phyloP scores from a whole-genome alignment of 495 filamentous ascomycete species.

The Trichocladium antarcticum region DNA sequence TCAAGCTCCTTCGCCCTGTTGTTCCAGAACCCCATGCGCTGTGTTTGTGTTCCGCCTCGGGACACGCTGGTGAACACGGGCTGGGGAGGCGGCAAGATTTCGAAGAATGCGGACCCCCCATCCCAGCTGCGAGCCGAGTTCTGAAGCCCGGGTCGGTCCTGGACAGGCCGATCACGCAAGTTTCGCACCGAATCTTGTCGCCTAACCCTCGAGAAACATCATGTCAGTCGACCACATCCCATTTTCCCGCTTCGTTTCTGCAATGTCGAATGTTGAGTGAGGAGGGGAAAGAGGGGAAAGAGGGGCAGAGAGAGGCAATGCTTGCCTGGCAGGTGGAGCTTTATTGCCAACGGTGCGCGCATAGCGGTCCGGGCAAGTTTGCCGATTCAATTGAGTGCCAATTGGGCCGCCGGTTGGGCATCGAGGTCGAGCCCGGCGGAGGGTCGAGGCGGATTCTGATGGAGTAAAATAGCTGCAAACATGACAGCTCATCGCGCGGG shows the following conservation, averaged over 20 bases:
- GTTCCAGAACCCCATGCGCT: no score
- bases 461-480: not conserved
- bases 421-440: conserved; percentile 4
- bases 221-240: not conserved
- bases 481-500: not conserved
- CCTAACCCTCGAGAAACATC: not conserved
- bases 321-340: conserved; percentile 2
- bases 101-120: no score
- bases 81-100: no score
- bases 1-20: no score
- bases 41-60: no score
- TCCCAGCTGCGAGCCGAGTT: no score
- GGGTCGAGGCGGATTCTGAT: not conserved
- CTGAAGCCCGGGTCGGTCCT: no score
- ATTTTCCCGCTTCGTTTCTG: not conserved
- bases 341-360: not conserved
- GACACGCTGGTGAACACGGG: no score
- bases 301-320: conserved; percentile 2
- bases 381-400: conserved; percentile 20
- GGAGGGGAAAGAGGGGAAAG: conserved; percentile 9
- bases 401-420: conserved; percentile 27
- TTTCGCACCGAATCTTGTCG: not conserved
- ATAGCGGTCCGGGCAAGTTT: not conserved
- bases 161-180: no score
- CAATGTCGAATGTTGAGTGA: not conserved